phyloP scores from a whole-genome alignment of 1,139 yeast species.

The Geotrichum fermentans region DNA sequence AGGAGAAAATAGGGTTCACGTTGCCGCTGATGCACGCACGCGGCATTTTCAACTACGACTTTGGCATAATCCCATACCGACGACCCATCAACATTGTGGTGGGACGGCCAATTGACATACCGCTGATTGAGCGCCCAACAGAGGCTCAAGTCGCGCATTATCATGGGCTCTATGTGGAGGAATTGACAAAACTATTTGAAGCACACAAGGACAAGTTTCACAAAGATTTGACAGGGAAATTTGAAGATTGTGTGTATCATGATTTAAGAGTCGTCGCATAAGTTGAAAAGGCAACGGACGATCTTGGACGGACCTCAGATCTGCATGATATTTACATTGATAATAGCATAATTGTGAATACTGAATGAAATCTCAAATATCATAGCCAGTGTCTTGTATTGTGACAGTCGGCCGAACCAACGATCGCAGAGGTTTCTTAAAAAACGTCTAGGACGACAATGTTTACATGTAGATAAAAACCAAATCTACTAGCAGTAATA shows the following conservation, averaged over 20 bases:
- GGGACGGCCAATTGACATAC: conserved; percentile 76
- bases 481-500: too few relatives aligned
- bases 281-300: background rate
- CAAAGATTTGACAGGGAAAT: conserved; percentile 17
- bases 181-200: conserved; percentile 60
- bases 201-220: conserved; percentile 52
- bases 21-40: conserved; percentile 88
- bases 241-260: conserved; percentile 12
- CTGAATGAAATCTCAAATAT: too few relatives aligned
- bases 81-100: conserved; percentile 67
- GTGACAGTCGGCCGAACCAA: too few relatives aligned
- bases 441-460: too few relatives aligned
- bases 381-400: too few relatives aligned
- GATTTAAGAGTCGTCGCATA: conserved; percentile 11
- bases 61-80: conserved; percentile 84
- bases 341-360: background rate
- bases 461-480: too few relatives aligned
- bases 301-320: too few relatives aligned
- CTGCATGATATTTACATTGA: background rate
- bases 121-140: conserved; percentile 46
- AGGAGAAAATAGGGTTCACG: conserved; percentile 70
- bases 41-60: conserved; percentile 87
- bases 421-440: too few relatives aligned
- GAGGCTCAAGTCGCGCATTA: conserved; percentile 58
- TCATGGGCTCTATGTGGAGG: conserved; percentile 68